Conservation (phyloP, 768 basidiomycete genomes). For the Mycena filopes region DNA sequence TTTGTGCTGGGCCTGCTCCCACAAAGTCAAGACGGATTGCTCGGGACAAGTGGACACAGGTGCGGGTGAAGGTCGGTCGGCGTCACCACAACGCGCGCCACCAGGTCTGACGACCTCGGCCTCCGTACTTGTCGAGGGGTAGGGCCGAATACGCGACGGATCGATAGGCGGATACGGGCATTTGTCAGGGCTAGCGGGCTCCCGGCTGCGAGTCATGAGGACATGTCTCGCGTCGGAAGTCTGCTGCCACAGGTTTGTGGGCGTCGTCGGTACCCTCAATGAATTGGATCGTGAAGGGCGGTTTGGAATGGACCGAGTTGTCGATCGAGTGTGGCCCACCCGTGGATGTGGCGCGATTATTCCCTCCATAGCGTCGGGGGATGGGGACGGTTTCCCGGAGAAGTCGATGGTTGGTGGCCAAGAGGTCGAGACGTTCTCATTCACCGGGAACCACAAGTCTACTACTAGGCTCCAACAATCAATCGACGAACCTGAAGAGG, state of each 20-base stretch:
- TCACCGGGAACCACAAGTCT: constrained; percentile 23
- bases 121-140: neutral
- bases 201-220: neutral
- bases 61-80: neutral
- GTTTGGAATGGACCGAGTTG: constrained; percentile 26
- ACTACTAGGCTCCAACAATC: neutral
- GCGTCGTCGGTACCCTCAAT: constrained; percentile 28
- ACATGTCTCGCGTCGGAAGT: constrained; percentile 8
- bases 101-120: neutral
- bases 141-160: constrained; percentile 15
- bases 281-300: constrained; percentile 27
- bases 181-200: neutral
- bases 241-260: constrained; percentile 28
- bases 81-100: neutral
- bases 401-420: constrained; percentile 31
- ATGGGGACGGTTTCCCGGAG: neutral
- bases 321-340: constrained; percentile 14
- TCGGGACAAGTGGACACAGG: neutral
- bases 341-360: constrained; percentile 5
- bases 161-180: constrained; percentile 6
- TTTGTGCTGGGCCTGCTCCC: neutral
- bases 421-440: constrained; percentile 20
- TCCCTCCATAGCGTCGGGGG: constrained; percentile 20
- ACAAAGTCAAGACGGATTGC: constrained; percentile 9
- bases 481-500: neutral